Base-by-base conservation (phyloP, 148 eudicot genomes). In the Fagopyrum homotropicum region DNA sequence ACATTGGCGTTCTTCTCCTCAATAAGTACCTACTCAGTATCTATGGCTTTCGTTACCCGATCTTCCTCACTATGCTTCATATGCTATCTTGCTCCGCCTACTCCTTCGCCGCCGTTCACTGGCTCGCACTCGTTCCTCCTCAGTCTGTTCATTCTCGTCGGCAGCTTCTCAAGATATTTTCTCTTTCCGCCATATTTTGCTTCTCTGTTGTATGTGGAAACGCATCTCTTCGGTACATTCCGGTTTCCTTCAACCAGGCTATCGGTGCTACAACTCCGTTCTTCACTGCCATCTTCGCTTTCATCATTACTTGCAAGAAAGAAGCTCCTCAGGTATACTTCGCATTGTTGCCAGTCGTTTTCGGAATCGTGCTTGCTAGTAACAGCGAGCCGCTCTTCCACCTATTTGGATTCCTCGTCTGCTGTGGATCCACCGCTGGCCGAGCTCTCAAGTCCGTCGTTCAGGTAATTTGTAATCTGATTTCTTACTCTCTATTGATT, bases 231-330 rank as follows among this genome's bases (percentile, higher is more conserved):
- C 83, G 86, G 15, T 93, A 86, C 84, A 83, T 93, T 2, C 98
- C 96, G 0, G 91, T 93, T 0, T 93, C 98, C 1, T 93, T 93
- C 59, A 93, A 93, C 70, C 98, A 93, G 19, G 96, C 98, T 0
- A 90, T 93, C 6, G 98, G 98, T 6, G 96, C 98, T 0, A 93
- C 98, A 0, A 93, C 98, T 0, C 98, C 98, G 0, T 93, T 93
- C 70, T 93, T 93, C 77, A 93, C 98, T 0, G 98, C 98, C 4
- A 80, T 93, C 3, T 93, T 93, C 70, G 88, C 98, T 0, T 86
- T 89, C 64, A 30, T 90, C 19, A 89, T 93, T 29, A 90, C 91
- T 1, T 90, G 91, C 60, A 83, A 84, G 43, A 86, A 86, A 26
- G 96, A 93, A 54, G 73, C 93, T 0, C 86, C 82, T 1, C 79